Conservation (phyloP, 768 basidiomycete genomes). For the Russula griseocarnosa region DNA sequence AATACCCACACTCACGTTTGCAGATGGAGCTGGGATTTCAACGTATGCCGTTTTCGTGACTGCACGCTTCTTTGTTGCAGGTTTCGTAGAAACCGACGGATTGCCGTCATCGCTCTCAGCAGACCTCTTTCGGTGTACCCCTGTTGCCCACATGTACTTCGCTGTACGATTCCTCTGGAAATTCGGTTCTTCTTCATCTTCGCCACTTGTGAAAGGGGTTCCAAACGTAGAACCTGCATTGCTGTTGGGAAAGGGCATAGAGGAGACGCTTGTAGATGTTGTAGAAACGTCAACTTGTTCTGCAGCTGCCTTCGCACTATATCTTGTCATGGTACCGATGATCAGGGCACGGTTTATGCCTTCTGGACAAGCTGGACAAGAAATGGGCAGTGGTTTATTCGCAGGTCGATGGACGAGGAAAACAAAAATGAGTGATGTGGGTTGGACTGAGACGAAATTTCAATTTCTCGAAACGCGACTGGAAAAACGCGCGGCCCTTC, state of each 20-base stretch:
- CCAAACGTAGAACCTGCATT: conserved; percentile 13
- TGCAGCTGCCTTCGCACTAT: conserved; percentile 1
- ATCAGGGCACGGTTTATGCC: not conserved
- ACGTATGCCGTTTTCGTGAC: conserved; percentile 27
- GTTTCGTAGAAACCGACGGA: conserved; percentile 33
- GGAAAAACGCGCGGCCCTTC: not conserved
- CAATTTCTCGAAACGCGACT: not conserved
- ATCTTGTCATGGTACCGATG: conserved; percentile 9
- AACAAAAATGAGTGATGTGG: not conserved
- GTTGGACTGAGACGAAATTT: not conserved
- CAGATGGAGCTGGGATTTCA: conserved; percentile 26
- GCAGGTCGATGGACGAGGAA: conserved; percentile 5
- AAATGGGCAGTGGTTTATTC: conserved; percentile 19
- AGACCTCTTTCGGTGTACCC: conserved; percentile 25
- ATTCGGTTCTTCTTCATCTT: conserved; percentile 26
- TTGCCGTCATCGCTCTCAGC: conserved; percentile 38
- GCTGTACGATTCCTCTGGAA: conserved; percentile 32
- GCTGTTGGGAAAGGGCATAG: conserved; percentile 25
- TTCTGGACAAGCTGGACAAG: conserved; percentile 1
- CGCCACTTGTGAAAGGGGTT: conserved; percentile 23
- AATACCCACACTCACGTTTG: conserved; percentile 27
- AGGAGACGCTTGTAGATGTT: conserved; percentile 19
- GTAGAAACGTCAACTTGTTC: conserved; percentile 13
- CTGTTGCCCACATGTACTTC: conserved; percentile 19
- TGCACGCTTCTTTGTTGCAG: conserved; percentile 29